phyloP scores from a whole-genome alignment of 2,329 filamentous ascomycete species.

The Stemphylium vesicarium region DNA sequence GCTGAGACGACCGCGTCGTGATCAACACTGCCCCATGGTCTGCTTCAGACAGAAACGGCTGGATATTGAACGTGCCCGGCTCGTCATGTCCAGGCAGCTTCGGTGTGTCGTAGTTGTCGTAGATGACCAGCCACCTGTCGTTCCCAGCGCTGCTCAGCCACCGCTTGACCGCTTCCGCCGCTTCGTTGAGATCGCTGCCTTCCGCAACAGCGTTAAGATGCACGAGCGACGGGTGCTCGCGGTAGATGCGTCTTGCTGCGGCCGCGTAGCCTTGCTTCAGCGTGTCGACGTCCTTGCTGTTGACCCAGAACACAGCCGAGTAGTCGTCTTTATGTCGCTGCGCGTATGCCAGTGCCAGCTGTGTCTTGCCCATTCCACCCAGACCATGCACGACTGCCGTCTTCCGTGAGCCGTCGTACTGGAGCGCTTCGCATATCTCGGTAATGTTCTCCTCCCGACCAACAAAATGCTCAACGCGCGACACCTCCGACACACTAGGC shows the following conservation, averaged over 20 bases:
- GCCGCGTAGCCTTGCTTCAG: conserved; percentile 47
- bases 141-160: conserved; percentile 50
- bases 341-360: conserved; percentile 32
- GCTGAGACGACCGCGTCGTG: conserved; percentile 11
- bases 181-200: conserved; percentile 33
- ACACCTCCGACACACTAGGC: conserved; percentile 2
- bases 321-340: conserved; percentile 45
- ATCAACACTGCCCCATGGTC: conserved; percentile 8
- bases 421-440: conserved; percentile 30
- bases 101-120: conserved; percentile 54
- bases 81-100: conserved; percentile 23
- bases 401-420: conserved; percentile 28
- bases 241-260: conserved; percentile 38
- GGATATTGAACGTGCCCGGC: conserved; percentile 40
- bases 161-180: conserved; percentile 43
- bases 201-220: conserved; percentile 28
- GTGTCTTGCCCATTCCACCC: conserved; percentile 56
- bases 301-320: conserved; percentile 54
- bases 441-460: conserved; percentile 43
- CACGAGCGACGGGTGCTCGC: conserved; percentile 28
- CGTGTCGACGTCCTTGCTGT: conserved; percentile 47
- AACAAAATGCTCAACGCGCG: conserved; percentile 37
- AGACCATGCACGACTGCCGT: conserved; percentile 49
- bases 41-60: conserved; percentile 3
- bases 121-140: conserved; percentile 50